Evolutionary conservation across 1,284 basidiomycete genomes (phyloP).

Genomic region (Mycosarcoma maydis): DNA sequence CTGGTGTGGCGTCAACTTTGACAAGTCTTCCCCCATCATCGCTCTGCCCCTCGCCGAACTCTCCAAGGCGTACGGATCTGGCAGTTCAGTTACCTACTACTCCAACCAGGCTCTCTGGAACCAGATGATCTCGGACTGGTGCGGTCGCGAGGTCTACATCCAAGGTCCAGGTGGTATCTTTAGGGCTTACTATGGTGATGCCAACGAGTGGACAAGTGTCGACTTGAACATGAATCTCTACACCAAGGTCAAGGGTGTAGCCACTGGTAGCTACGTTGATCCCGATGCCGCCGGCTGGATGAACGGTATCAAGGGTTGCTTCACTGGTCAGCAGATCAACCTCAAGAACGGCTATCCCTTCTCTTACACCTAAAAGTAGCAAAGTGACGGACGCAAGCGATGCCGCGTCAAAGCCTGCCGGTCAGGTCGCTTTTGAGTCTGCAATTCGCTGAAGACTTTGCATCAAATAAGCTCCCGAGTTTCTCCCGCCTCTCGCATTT

Average conservation of each 20-base stretch:
- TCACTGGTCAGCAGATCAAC: slow-evolving; percentile 30
- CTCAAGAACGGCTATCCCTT: slow-evolving; percentile 38
- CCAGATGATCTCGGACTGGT: slow-evolving; percentile 38
- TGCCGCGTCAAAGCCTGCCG: not conserved
- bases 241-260: slow-evolving; percentile 41
- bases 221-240: slow-evolving; percentile 46
- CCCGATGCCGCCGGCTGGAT: slow-evolving; percentile 42
- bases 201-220: slow-evolving; percentile 43
- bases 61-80: slow-evolving; percentile 33
- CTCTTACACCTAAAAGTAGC: slow-evolving; percentile 17
- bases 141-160: slow-evolving; percentile 38
- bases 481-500: no score
- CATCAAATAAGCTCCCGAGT: no score
- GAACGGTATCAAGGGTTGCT: slow-evolving; percentile 39
- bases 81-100: slow-evolving; percentile 37
- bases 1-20: slow-evolving; percentile 46
- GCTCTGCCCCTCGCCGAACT: slow-evolving; percentile 40
- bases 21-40: slow-evolving; percentile 41
- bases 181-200: slow-evolving; percentile 48
- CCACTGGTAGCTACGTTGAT: slow-evolving; percentile 14
- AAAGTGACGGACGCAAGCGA: not conserved
- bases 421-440: not conserved
- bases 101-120: slow-evolving; percentile 39
- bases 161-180: slow-evolving; percentile 36
- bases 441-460: no score